Conservation (phyloP, 2,329 filamentous ascomycete genomes). For the Fusarium continuum region DNA sequence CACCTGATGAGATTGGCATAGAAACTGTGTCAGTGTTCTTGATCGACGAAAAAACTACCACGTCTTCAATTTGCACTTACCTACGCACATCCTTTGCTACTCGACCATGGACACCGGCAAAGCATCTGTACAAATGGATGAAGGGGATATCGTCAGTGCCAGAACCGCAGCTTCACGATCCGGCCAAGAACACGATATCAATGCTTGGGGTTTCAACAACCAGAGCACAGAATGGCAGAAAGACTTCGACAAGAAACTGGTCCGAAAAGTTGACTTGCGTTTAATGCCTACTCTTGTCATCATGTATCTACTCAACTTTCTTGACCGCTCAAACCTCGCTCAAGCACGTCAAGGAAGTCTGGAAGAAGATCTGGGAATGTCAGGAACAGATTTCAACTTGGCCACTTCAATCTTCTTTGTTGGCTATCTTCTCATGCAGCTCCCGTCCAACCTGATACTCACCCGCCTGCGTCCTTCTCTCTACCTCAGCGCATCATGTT, state of each 20-base stretch:
- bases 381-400: slow-evolving; percentile 65
- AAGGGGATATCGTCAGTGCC: not conserved
- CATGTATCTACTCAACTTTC: slow-evolving; percentile 66
- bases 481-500: slow-evolving; percentile 61
- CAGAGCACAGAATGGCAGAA: slow-evolving; percentile 32
- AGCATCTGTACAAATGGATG: slow-evolving; percentile 25
- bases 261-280: slow-evolving; percentile 62
- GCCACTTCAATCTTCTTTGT: slow-evolving; percentile 70
- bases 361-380: slow-evolving; percentile 62
- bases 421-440: slow-evolving; percentile 68
- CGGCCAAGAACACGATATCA: slow-evolving; percentile 1
- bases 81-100: not conserved
- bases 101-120: slow-evolving; percentile 14
- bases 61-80: too few species aligned
- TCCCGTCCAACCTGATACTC: slow-evolving; percentile 68
- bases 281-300: slow-evolving; percentile 63
- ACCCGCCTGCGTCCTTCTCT: slow-evolving; percentile 62
- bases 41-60: not conserved
- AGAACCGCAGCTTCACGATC: not conserved
- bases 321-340: slow-evolving; percentile 63
- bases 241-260: slow-evolving; percentile 45
- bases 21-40: not conserved
- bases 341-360: slow-evolving; percentile 64
- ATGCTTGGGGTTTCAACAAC: slow-evolving; percentile 20
- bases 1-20: too few species aligned